Base-by-base conservation (phyloP, 257 asterid genomes). In the Plantago ovata region DNA sequence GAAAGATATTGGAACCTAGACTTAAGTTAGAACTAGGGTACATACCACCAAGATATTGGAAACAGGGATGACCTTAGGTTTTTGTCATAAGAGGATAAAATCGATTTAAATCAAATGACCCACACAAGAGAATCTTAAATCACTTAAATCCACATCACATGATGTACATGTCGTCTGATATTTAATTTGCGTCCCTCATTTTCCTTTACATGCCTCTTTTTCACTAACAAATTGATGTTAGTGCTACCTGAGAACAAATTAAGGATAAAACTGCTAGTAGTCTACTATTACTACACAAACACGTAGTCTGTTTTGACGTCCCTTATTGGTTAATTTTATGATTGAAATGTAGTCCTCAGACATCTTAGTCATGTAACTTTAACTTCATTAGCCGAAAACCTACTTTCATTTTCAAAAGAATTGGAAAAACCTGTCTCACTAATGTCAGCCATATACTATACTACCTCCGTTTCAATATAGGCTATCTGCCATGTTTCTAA, bases 61-160 rank as follows among this genome's bases (percentile, higher is more conserved):
- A 64, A 55, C 64, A 76, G 76, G 64, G 69, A 39, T 72, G 66
- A 60, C 85, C 83, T 63, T 68, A 73, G 73, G 56, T 70, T 76
- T 69, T 32, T 20, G 4, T 3, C 16, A 13, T 53, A 56, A 56
- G 7, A 38, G 54, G 69, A 70, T 54, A 73, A n/a, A 56, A 64
- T 52, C 4, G 14, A 40, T 40, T 12, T 14, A 24, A n/a, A 13
- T 14, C 11, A 19, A 38, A 61, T 53, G 53, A n/a, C 61, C 56
- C 36, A 60, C 60, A 40, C 45, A 40, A 4, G 10, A 40, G n/a
- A 40, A 10, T 40, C n/a, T 40, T 40, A 6, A 13, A 11, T 40
- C 13, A 13, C n/a, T 40, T 40, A 10, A 40, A 28, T 1, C 36
- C 45, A 40, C n/a, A 10, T 40, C 45, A 40, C 45, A 40, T 6